A percentile compares a stretch with the other conserved stretches of the same genome.
Evolutionary conservation across 371 early-diverging fungal species (phyloP).

Genomic region (Pancytospora epiphaga): DNA sequence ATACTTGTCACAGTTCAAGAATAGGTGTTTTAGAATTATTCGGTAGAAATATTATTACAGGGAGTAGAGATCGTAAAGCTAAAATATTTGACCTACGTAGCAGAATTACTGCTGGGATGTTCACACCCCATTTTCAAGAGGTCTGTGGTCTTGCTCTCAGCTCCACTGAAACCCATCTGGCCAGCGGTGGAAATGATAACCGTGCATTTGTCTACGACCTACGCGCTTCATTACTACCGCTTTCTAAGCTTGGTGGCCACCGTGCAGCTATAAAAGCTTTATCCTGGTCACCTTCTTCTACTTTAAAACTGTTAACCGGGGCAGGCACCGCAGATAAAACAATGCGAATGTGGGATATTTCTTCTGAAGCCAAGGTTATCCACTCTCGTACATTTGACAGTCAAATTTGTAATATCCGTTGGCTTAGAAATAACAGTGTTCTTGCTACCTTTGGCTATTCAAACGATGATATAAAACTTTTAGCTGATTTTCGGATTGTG

Average conservation of each 20-base stretch:
- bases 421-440: slow-evolving; percentile 54
- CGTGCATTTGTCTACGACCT: slow-evolving; percentile 55
- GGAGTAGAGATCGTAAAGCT: slow-evolving; percentile 56
- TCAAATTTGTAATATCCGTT: slow-evolving; percentile 59
- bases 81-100: slow-evolving; percentile 55
- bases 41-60: slow-evolving; percentile 46
- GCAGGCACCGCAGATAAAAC: slow-evolving; percentile 62
- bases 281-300: slow-evolving; percentile 41
- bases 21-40: slow-evolving; percentile 56
- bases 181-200: slow-evolving; percentile 62
- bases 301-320: slow-evolving; percentile 52
- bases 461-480: slow-evolving; percentile 58
- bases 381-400: slow-evolving; percentile 50
- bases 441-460: slow-evolving; percentile 61
- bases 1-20: slow-evolving; percentile 48
- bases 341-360: slow-evolving; percentile 56
- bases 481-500: slow-evolving; percentile 15
- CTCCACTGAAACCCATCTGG: slow-evolving; percentile 38
- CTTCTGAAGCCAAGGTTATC: neutral
- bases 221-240: slow-evolving; percentile 17
- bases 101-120: slow-evolving; percentile 14
- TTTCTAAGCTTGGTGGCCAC: slow-evolving; percentile 49
- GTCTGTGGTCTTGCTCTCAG: slow-evolving; percentile 58
- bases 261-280: slow-evolving; percentile 61
- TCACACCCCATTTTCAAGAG: slow-evolving; percentile 56